These are phyloP conservation scores for Yarrowia porcina DNA, from an alignment of 805 yeast species.

Conservation along the genomic window DNA sequence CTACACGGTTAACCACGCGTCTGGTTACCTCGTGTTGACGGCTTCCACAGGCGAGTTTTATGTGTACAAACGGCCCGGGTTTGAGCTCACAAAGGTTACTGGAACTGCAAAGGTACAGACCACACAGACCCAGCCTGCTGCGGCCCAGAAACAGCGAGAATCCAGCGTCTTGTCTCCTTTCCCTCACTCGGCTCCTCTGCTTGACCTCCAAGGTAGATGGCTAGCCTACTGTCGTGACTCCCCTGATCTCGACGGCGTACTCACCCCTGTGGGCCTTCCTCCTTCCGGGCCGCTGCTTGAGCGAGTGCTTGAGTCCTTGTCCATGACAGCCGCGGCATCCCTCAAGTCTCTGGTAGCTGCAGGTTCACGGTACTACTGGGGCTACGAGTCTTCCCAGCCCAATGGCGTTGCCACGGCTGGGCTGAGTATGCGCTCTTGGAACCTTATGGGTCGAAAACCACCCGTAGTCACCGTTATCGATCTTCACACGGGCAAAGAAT, in stretches of 20 bases:
- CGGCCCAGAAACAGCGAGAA: not conserved
- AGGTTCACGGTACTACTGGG: conserved; percentile 32
- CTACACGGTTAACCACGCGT: not conserved
- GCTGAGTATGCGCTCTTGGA: conserved; percentile 30
- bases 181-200: not conserved
- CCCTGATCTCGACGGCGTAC: not conserved
- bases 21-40: not conserved
- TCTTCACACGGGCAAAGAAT: not conserved
- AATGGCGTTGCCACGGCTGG: conserved; percentile 46
- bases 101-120: conserved; percentile 9
- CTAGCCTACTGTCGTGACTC: conserved; percentile 9
- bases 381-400: not conserved
- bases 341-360: conserved; percentile 49
- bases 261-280: conserved; percentile 3
- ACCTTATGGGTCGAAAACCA: conserved; percentile 6
- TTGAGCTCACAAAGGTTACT: not conserved
- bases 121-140: not conserved
- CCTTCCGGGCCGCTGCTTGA: conserved; percentile 3
- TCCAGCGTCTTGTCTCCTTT: not conserved
- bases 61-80: not conserved
- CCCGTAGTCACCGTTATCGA: conserved; percentile 4
- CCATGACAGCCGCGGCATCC: conserved; percentile 48
- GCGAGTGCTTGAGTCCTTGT: not conserved
- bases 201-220: conserved; percentile 11
- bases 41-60: not conserved